A percentile compares a stretch with the other conserved stretches of the same genome.
Conservation (phyloP, 768 basidiomycete species). For the Hygrophorus pudorinus region DNA sequence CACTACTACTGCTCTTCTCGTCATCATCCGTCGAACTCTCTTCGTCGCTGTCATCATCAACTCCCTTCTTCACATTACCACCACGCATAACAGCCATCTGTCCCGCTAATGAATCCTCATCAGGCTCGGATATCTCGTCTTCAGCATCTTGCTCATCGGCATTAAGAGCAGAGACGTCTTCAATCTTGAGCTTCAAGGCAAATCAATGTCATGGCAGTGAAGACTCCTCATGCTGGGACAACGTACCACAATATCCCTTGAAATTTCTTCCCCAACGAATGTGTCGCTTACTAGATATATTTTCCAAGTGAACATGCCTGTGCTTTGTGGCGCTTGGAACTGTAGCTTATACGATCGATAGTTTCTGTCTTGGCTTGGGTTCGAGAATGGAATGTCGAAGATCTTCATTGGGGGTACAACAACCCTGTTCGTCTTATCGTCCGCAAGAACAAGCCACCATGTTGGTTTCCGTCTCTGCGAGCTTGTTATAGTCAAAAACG, state of each 20-base stretch:
- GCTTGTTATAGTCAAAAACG: neutral
- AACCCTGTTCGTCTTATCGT: constrained; percentile 74
- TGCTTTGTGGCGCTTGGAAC: constrained; percentile 86
- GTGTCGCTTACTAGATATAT: constrained; percentile 82
- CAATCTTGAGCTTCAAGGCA: constrained; percentile 64
- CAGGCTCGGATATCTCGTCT: constrained; percentile 96
- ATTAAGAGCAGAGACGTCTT: constrained; percentile 50
- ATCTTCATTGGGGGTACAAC: constrained; percentile 84
- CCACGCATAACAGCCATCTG: constrained; percentile 98
- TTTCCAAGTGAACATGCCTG: constrained; percentile 85
- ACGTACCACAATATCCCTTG: constrained; percentile 63
- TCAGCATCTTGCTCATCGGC: constrained; percentile 55
- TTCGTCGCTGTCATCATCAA: constrained; percentile 30
- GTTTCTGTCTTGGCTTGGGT: constrained; percentile 37
- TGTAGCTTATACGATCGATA: constrained; percentile 84
- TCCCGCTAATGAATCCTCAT: constrained; percentile 91
- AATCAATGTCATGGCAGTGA: constrained; percentile 7
- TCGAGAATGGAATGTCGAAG: constrained; percentile 64
- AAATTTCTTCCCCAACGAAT: constrained; percentile 72
- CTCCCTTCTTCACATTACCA: constrained; percentile 63
- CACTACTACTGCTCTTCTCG: constrained; percentile 42
- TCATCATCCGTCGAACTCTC: constrained; percentile 44
- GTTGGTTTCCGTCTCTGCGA: constrained; percentile 73
- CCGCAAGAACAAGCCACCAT: constrained; percentile 89
- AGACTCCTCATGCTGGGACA: neutral